These are phyloP conservation scores for Solanum corneliomulleri DNA, from an alignment of 257 asterid genomes.

Conservation along the genomic window DNA sequence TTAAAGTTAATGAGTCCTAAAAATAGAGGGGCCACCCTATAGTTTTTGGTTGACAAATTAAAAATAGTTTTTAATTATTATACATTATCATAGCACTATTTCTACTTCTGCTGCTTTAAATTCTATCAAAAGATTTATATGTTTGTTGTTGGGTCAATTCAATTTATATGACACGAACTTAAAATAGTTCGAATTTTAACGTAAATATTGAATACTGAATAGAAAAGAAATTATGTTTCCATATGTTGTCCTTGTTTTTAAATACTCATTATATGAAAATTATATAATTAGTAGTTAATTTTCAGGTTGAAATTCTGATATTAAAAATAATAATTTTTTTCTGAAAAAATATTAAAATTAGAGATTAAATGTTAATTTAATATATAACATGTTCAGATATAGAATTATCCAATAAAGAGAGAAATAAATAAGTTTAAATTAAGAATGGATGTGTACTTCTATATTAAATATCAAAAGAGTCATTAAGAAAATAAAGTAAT, in stretches of 20 bases:
- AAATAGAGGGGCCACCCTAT: background rate
- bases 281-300: background rate
- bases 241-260: background rate
- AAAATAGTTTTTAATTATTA: background rate
- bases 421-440: background rate
- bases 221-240: background rate
- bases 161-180: background rate
- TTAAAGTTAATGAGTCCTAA: background rate
- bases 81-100: background rate
- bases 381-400: background rate
- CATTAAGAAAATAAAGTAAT: too few relatives aligned
- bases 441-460: background rate
- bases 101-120: background rate
- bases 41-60: background rate
- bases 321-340: accelerated
- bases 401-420: background rate
- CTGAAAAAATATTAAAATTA: background rate
- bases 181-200: background rate
- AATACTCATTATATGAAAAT: background rate
- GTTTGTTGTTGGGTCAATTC: background rate
- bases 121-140: background rate
- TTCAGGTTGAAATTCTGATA: background rate
- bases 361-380: background rate
- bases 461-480: background rate
- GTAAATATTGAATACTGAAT: background rate